Base-by-base conservation (phyloP, 2,329 filamentous ascomycete species). In the Sporothrix brasiliensis region DNA sequence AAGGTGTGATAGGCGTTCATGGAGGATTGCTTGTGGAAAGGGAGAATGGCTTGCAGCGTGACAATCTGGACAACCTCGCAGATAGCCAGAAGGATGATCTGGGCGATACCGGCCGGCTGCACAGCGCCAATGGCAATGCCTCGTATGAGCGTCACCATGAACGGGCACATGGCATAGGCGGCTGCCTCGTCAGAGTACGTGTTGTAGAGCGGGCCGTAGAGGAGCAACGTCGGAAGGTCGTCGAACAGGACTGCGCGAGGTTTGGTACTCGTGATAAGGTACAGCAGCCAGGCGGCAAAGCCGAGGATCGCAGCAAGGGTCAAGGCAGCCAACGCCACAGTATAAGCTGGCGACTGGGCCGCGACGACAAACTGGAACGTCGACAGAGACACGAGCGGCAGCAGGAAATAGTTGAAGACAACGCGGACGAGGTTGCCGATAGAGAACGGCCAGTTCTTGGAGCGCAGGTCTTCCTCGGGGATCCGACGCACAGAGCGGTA, bases 1-100 rank as follows among this genome's bases (percentile, higher is more conserved):
- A 93, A 88, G 1, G 91, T 92, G 76, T 98, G 94, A 75, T 97
- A 97, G 11, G 92, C 88, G 77, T 98, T 98, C 95, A 99, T 99
- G 39, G 94, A 97, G 0, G 95, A 98, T 27, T 94, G 89, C 1
- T 90, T 89, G 72, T 94, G 90, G 77, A 96, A 99, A 0, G 95
- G 95, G 19, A 92, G 89, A 82, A 98, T 97, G 9, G 93, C 92
- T 75, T 95, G 90, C 4, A 98, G 82, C 0, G 94, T 94, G 58
- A 98, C 84, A 49, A 97, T 89, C 71, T 94, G 88, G 47, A 97
- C 91, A 73, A 98, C 91, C 81, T 99, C 95, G 79, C 94, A 97
- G 69, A 97, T 94, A 34, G 94, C 94, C 52, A 99, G 86, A 56
- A 98, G 84, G 30, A 97, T 92, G 70, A 99, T 87, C 80, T 99